Conservation (phyloP, 805 yeast species). For the Wickerhamomyces sydowiorum region DNA sequence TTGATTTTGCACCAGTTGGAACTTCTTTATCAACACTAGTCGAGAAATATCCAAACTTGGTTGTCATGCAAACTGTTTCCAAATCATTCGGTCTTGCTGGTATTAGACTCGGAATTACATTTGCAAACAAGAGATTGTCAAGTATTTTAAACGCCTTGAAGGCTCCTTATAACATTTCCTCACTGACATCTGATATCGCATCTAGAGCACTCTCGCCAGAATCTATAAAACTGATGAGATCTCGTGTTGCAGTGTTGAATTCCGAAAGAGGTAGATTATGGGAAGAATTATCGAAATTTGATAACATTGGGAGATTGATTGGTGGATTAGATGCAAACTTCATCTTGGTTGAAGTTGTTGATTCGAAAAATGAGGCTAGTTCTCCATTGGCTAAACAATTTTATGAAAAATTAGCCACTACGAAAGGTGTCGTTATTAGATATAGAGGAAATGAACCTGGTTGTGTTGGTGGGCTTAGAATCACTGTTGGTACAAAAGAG, state of each 20-base stretch:
- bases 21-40: slow-evolving; percentile 75
- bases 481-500: slow-evolving; percentile 77
- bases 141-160: slow-evolving; percentile 79
- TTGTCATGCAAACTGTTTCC: slow-evolving; percentile 86
- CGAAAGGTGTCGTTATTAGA: slow-evolving; percentile 77
- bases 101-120: slow-evolving; percentile 82
- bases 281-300: slow-evolving; percentile 44
- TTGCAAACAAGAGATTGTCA: slow-evolving; percentile 54
- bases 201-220: slow-evolving; percentile 58
- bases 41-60: slow-evolving; percentile 73
- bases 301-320: slow-evolving; percentile 64
- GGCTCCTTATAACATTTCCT: slow-evolving; percentile 92
- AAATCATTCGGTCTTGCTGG: slow-evolving; percentile 97
- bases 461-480: slow-evolving; percentile 81
- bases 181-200: slow-evolving; percentile 73
- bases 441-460: slow-evolving; percentile 89
- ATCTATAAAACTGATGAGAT: slow-evolving; percentile 56
- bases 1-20: slow-evolving; percentile 71
- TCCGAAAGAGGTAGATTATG: slow-evolving; percentile 52
- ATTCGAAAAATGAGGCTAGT: slow-evolving; percentile 56
- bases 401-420: slow-evolving; percentile 66
- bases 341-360: slow-evolving; percentile 65
- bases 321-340: slow-evolving; percentile 91
- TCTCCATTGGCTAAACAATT: slow-evolving; percentile 60
- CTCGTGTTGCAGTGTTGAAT: slow-evolving; percentile 42